Conservation (phyloP, 805 yeast species). For the Helenozyma rhizophorensis region DNA sequence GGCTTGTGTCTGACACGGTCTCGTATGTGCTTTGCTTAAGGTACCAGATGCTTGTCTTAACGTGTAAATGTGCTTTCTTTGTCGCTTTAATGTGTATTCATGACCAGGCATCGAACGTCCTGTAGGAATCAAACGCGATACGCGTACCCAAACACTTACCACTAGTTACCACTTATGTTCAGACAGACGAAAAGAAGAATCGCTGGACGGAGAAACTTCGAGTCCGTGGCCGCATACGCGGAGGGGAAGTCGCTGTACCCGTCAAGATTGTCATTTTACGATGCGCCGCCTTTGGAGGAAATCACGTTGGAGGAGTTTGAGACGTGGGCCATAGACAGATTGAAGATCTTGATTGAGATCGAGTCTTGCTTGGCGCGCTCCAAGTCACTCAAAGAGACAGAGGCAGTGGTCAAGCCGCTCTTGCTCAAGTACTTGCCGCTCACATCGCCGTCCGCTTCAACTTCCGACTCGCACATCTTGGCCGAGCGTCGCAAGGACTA, state of each 20-base stretch:
- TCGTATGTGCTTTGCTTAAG: too few species aligned
- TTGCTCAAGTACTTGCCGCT: constrained; percentile 64
- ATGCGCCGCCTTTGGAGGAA: constrained; percentile 73
- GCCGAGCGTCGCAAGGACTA: constrained; percentile 83
- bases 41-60: too few species aligned
- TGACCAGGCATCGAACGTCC: too few species aligned
- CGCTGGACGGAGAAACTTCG: constrained; percentile 68
- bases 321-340: constrained; percentile 90
- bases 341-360: constrained; percentile 77
- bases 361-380: constrained; percentile 70
- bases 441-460: constrained; percentile 26
- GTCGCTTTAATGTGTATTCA: too few species aligned
- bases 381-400: constrained; percentile 61
- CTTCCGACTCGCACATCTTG: constrained; percentile 34
- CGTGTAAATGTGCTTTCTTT: too few species aligned
- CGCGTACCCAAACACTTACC: not conserved
- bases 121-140: too few species aligned
- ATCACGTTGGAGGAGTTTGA: constrained; percentile 92
- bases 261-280: constrained; percentile 69
- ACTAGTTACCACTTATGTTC: constrained; percentile 47
- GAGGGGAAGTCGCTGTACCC: constrained; percentile 41
- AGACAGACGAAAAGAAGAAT: constrained; percentile 72
- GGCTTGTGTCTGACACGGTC: too few species aligned
- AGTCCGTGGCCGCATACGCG: constrained; percentile 24
- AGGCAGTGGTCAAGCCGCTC: constrained; percentile 58